Evolutionary conservation across 2,329 filamentous ascomycete genomes (phyloP).

Genomic region (Cladobotryum mycophilum): DNA sequence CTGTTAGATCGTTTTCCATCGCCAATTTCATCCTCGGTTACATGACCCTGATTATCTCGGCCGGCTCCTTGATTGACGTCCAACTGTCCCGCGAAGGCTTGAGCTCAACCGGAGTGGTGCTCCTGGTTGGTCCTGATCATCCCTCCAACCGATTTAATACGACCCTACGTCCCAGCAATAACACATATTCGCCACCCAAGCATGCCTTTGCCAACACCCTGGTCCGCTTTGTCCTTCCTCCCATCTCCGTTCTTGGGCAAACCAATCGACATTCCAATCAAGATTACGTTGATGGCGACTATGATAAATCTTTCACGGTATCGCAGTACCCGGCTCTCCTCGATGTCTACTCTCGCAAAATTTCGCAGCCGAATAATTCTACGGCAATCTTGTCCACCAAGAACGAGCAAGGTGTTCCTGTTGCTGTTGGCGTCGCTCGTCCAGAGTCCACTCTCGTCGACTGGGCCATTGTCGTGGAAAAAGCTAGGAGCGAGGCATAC

Average conservation of each 20-base stretch:
- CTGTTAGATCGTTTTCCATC: conserved; percentile 59
- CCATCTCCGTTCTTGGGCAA: conserved; percentile 33
- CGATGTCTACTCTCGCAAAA: conserved; percentile 47
- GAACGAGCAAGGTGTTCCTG: conserved; percentile 64
- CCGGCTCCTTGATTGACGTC: conserved; percentile 56
- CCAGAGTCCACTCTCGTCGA: conserved; percentile 63
- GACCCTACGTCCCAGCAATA: conserved; percentile 37
- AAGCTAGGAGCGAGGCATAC: conserved; percentile 67
- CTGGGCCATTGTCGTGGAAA: conserved; percentile 79
- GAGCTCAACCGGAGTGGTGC: conserved; percentile 60
- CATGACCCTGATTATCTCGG: conserved; percentile 72
- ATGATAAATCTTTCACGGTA: conserved; percentile 51
- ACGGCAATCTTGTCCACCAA: conserved; percentile 60
- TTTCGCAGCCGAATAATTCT: conserved; percentile 54
- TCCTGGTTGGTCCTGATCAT: conserved; percentile 63
- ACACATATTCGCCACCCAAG: conserved; percentile 34
- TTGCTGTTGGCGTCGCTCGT: conserved; percentile 76
- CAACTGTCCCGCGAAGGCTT: conserved; percentile 62
- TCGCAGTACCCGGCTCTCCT: conserved; percentile 57
- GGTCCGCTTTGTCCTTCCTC: conserved; percentile 58
- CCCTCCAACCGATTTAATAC: conserved; percentile 58
- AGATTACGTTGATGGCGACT: conserved; percentile 30
- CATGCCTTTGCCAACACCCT: conserved; percentile 34
- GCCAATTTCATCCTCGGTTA: conserved; percentile 66
- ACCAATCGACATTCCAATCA: conserved; percentile 40